Percentiles rank a stretch among this genome's conserved stretches.
These are phyloP conservation scores for Stephania yunnanensis DNA, from an alignment of 164 flowering plant species.

Conservation along the genomic window DNA sequence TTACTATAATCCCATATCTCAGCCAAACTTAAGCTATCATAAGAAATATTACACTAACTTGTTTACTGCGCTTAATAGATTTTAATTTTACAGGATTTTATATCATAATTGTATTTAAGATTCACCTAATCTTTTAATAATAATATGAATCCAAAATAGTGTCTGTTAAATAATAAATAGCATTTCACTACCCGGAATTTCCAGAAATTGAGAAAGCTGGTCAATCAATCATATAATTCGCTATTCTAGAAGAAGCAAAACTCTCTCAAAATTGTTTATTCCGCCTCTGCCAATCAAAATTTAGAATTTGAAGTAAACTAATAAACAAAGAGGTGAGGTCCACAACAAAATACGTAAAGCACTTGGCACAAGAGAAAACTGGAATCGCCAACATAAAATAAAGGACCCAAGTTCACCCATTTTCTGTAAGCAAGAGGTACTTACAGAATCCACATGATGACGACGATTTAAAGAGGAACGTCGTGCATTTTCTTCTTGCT, in stretches of 20 bases:
- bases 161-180: too few species aligned
- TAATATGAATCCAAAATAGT: background rate
- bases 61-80: background rate
- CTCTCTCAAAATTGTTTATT: too few species aligned
- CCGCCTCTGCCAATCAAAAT: background rate
- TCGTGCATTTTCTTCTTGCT: conserved; percentile 42
- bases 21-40: too few species aligned
- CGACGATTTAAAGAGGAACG: conserved; percentile 25
- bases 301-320: background rate
- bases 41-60: background rate
- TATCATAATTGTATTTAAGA: background rate
- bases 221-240: too few species aligned
- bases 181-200: background rate
- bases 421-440: conserved; percentile 16
- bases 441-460: conserved; percentile 32
- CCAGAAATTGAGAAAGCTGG: background rate
- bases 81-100: background rate
- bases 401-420: background rate
- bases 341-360: background rate
- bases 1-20: too few species aligned
- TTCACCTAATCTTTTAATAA: background rate
- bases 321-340: background rate
- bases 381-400: background rate
- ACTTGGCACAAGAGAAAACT: background rate
- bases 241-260: too few species aligned